Conservation (phyloP, 2,329 filamentous ascomycete genomes). For the Piedraia hortae region DNA sequence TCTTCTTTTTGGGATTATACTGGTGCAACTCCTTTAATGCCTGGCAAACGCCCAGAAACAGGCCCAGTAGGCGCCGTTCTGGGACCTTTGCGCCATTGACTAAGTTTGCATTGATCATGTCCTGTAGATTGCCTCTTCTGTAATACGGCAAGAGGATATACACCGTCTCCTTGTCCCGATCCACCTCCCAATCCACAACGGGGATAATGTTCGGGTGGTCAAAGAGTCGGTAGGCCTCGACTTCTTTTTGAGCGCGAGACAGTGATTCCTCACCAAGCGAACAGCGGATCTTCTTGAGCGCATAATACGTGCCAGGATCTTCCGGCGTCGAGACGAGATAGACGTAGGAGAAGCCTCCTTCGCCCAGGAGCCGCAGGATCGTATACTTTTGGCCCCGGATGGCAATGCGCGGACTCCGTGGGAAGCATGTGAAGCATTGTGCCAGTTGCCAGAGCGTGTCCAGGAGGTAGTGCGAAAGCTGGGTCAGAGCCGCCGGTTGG, state of each 20-base stretch:
- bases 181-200: slow-evolving; percentile 56
- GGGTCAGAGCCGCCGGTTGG: slow-evolving; percentile 9
- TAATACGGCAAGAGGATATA: slow-evolving; percentile 95
- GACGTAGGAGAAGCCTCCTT: slow-evolving; percentile 97
- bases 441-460: slow-evolving; percentile 78
- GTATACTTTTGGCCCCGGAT: slow-evolving; percentile 92
- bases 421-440: slow-evolving; percentile 91
- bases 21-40: slow-evolving; percentile 78
- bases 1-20: slow-evolving; percentile 34
- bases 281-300: slow-evolving; percentile 95
- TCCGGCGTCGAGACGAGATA: slow-evolving; percentile 88
- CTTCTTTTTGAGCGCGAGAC: slow-evolving; percentile 80
- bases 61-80: slow-evolving; percentile 58
- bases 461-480: slow-evolving; percentile 34
- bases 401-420: slow-evolving; percentile 73
- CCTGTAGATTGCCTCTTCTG: slow-evolving; percentile 78
- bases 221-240: slow-evolving; percentile 88
- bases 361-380: slow-evolving; percentile 74
- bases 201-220: slow-evolving; percentile 64
- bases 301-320: slow-evolving; percentile 65
- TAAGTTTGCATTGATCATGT: slow-evolving; percentile 93
- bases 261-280: slow-evolving; percentile 94
- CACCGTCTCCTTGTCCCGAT: slow-evolving; percentile 67
- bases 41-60: slow-evolving; percentile 78
- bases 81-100: slow-evolving; percentile 85